Evolutionary conservation across 345 rosid species (phyloP), one percentile per base, ranked within the genome.

Genomic region (Leavenworthia alabamica): DNA sequence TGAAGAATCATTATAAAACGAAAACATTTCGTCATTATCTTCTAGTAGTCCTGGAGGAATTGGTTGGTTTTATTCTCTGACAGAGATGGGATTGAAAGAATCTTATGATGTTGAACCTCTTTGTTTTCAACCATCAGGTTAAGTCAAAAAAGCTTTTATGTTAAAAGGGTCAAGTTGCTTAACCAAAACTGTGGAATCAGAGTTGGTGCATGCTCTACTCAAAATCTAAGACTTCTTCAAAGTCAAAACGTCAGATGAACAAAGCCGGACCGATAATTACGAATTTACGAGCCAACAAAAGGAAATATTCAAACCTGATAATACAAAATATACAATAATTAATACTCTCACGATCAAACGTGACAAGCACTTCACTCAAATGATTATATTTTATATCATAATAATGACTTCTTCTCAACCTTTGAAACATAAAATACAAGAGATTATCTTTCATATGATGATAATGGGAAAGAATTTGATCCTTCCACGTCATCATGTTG

Each of bases 231-330:
- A 60, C 67, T 9, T 17, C 48, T 52, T 68, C 67, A 35, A 68
- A 68, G 62, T 68, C 73, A 60, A 42, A 42, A 17, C 53, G 39
- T 60, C 62, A 60, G 73, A 36, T 68, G 60, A 68, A 68, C 73
- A 53, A 68, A 60, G 60, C 62, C 41, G 19, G 41, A 49, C 67
- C 73, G 50, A 43, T 60, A 55, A 52, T 60, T 68, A 68, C 13
- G 13, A 33, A 33, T 33, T 33, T 33, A 33, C 47, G 61, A 68
- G n/a, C 41, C 23, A 26, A 60, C 8, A 27, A 56, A 5, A 28
- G n/a, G 24, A 26, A 31, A 37, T 50, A 15, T 55, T 27, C 31
- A 17, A 45, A 35, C 16, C 4, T 45, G 22, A 32, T 31, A 50
- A 59, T 40, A 28, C 27, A 48, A 22, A 22, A 1, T 22, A 22